Percentiles rank a stretch among this genome's conserved stretches.
Conservation (phyloP, 2,329 filamentous ascomycete species). For the Gyromitra esculenta region DNA sequence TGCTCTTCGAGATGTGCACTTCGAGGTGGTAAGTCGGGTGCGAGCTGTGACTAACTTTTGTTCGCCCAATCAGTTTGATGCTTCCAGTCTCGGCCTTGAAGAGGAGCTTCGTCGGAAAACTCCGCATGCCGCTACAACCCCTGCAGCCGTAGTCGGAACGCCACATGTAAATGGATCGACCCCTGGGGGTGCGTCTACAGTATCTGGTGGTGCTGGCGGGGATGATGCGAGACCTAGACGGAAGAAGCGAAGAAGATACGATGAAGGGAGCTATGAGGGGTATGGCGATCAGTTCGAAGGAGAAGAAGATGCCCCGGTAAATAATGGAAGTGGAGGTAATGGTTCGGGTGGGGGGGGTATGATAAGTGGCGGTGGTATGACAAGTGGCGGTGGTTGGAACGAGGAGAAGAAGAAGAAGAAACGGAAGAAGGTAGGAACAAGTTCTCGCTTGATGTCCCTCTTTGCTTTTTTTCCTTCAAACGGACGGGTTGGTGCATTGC, state of each 20-base stretch:
- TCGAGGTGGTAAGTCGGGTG: slow-evolving; percentile 15
- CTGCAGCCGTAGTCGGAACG: slow-evolving; percentile 48
- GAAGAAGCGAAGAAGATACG: slow-evolving; percentile 50
- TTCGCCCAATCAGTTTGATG: slow-evolving; percentile 56
- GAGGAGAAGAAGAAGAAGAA: slow-evolving; percentile 53
- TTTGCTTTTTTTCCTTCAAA: slow-evolving; percentile 17
- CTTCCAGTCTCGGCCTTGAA: slow-evolving; percentile 57
- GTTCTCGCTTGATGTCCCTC: slow-evolving; percentile 20
- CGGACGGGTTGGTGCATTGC: slow-evolving; percentile 34
- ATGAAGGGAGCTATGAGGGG: slow-evolving; percentile 50
- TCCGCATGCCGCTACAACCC: slow-evolving; percentile 46
- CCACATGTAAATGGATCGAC: slow-evolving; percentile 53
- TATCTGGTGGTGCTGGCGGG: slow-evolving; percentile 39
- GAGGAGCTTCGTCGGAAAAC: slow-evolving; percentile 55
- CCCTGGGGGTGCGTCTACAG: slow-evolving; percentile 50
- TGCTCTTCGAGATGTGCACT: slow-evolving; percentile 25
- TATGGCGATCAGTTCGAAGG: slow-evolving; percentile 51
- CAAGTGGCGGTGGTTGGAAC: slow-evolving; percentile 26
- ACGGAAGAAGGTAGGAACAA: slow-evolving; percentile 51
- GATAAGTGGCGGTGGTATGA: slow-evolving; percentile 24
- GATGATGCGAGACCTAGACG: slow-evolving; percentile 47
- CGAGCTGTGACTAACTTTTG: slow-evolving; percentile 37
- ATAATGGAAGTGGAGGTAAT: slow-evolving; percentile 44
- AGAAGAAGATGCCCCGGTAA: slow-evolving; percentile 43
- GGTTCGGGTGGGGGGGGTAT: slow-evolving; percentile 23